A percentile compares a stretch with the other conserved stretches of the same genome.
Evolutionary conservation across 83 land plant species (phyloP).

Genomic region (Isoetes engelmannii): DNA sequence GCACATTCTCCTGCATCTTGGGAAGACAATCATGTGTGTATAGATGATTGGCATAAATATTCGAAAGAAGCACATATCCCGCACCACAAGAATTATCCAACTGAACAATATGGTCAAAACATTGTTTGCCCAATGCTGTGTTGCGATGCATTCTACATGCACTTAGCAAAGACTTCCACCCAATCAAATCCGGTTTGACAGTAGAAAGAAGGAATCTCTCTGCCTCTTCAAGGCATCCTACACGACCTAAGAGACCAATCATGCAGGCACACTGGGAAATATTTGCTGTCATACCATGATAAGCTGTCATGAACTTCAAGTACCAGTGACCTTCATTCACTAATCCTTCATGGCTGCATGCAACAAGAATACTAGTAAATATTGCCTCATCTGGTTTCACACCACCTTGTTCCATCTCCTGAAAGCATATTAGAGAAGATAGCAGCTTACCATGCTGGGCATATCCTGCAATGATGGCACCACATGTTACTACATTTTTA

Average conservation of each 20-base stretch:
- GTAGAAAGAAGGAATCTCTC: not conserved
- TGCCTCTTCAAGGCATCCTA: slow-evolving; percentile 2
- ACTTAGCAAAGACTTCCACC: slow-evolving; percentile 25
- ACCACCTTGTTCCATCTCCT: slow-evolving; percentile 12
- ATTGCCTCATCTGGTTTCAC: slow-evolving; percentile 8
- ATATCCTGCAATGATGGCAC: slow-evolving; percentile 6
- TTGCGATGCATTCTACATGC: slow-evolving; percentile 20
- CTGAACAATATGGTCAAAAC: slow-evolving; percentile 12
- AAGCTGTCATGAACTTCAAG: not conserved
- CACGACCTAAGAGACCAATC: not conserved
- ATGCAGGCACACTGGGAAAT: not conserved
- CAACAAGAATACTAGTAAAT: slow-evolving; percentile 1
- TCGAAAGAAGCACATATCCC: slow-evolving; percentile 19
- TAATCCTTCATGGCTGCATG: slow-evolving; percentile 6
- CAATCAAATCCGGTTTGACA: not conserved
- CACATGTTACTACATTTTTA: not conserved
- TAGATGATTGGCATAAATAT: slow-evolving; percentile 12
- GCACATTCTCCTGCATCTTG: no score
- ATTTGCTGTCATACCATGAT: not conserved
- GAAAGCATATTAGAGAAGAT: slow-evolving; percentile 1
- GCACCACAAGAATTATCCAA: slow-evolving; percentile 20
- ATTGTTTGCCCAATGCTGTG: not conserved
- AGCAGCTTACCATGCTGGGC: not conserved
- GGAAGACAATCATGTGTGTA: no score
- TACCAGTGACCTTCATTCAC: not conserved